These are phyloP conservation scores for Phytophthora kernoviae DNA, from an alignment of 352 stramenopile species.

Conservation along the genomic window DNA sequence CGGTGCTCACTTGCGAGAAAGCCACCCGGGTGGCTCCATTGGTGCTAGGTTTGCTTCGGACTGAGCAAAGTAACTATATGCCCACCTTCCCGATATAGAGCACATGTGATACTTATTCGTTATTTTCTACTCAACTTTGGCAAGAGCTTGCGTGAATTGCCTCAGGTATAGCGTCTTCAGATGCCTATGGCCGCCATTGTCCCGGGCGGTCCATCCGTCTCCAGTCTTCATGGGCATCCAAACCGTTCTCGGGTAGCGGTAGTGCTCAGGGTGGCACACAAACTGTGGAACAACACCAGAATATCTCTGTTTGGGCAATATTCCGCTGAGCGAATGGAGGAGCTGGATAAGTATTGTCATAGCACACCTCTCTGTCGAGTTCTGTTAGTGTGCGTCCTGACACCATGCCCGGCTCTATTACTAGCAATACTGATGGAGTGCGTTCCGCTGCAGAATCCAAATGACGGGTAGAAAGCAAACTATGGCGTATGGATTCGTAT, in stretches of 20 bases:
- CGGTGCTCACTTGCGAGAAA: conserved; percentile 42
- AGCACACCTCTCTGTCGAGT: not conserved
- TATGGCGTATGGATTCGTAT: not conserved
- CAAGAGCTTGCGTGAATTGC: too few relatives aligned
- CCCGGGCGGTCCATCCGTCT: not conserved
- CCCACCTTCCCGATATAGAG: not conserved
- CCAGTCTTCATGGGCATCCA: not conserved
- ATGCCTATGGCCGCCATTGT: not conserved
- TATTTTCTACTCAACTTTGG: not conserved
- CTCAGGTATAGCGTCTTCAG: not conserved
- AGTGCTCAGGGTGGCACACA: not conserved
- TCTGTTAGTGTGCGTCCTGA: not conserved
- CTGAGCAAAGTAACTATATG: conserved; percentile 2
- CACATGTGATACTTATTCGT: not conserved
- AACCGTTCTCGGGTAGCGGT: not conserved
- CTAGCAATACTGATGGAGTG: not conserved
- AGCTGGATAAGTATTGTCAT: not conserved
- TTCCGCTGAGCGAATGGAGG: not conserved
- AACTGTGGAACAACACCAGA: not conserved
- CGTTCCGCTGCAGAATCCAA: not conserved
- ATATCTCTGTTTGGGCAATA: not conserved
- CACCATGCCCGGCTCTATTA: not conserved
- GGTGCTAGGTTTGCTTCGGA: conserved; percentile 36
- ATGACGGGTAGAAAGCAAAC: not conserved
- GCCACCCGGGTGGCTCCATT: conserved; percentile 78